Base-by-base conservation (phyloP, 495 filamentous ascomycete species). In the Gamarada debralockiae region DNA sequence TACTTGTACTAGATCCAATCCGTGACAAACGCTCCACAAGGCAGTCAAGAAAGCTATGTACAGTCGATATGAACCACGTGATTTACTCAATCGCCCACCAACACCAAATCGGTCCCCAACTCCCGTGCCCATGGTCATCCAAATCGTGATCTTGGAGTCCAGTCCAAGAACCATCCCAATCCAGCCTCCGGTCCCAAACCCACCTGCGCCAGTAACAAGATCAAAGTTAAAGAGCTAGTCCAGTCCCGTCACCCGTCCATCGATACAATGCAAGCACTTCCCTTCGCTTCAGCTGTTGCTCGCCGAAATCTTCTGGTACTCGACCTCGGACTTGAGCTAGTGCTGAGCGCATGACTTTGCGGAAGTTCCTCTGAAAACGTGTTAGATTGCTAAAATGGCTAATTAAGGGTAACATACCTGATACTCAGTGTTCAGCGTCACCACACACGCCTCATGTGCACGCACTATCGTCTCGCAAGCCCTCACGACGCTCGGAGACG, bases 321-420 rank as follows among this genome's bases (percentile, higher is more conserved):
- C 84, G 73, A 6, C 85, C 85, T 15, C 81, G 78, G 14, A 89
- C 86, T 60, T 87, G 84, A 14, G 83, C 81, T 3, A 90, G 73
- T 46, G 86, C 84, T 25, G 84, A 87, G 39, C 84, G 79, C 81
- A 90, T 86, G 3, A 90, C 86, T 67, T 86, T 89, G 50, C 85
- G 83, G 74, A 90, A 87, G 53, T 86, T 87, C 62, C 84, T 71
- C 85, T 89, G 50, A 21, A 12, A n/a, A 23, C 1, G 25, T 17
- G 42, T 29, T 31, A 10, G 36, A 5, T 7, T n/a, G n/a, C n/a
- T 33, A n/a, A n/a, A n/a, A n/a, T n/a, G n/a, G n/a, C n/a, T n/a
- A n/a, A n/a, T n/a, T n/a, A n/a, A n/a, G n/a, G 22, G 20, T 20
- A 21, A 53, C 63, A 17, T 68, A 80, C 79, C 67, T 82, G 80